These are phyloP conservation scores for Pythium brassicae DNA, from an alignment of 352 stramenopile species.

Conservation along the genomic window DNA sequence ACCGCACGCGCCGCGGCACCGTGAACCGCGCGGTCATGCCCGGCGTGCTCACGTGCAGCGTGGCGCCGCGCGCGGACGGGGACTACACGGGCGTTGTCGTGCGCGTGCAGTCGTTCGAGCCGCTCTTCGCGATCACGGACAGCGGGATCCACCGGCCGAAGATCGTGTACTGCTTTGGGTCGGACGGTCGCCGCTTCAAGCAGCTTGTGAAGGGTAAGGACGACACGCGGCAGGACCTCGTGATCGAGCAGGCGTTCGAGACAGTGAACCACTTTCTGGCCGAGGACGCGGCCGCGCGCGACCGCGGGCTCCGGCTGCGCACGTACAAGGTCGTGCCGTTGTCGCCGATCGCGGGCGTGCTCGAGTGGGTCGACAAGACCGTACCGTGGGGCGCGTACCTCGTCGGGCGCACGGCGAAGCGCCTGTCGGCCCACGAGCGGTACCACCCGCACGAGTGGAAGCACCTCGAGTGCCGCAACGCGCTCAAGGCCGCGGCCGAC, in stretches of 20 bases:
- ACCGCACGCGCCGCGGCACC: slow-evolving; percentile 30
- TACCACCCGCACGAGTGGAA: slow-evolving; percentile 96
- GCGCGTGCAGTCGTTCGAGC: slow-evolving; percentile 88
- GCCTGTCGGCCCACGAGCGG: slow-evolving; percentile 84
- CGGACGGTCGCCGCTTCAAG: slow-evolving; percentile 89
- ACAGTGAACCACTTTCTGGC: slow-evolving; percentile 87
- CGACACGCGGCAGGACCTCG: slow-evolving; percentile 83
- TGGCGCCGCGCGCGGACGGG: slow-evolving; percentile 63
- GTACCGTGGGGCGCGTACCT: slow-evolving; percentile 93
- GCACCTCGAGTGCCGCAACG: slow-evolving; percentile 66
- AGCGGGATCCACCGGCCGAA: slow-evolving; percentile 96
- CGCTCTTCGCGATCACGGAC: slow-evolving; percentile 91
- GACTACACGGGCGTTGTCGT: slow-evolving; percentile 83
- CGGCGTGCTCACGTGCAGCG: slow-evolving; percentile 68
- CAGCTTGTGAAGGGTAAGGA: slow-evolving; percentile 96
- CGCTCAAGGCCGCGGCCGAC: slow-evolving; percentile 71
- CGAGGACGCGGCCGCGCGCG: slow-evolving; percentile 52
- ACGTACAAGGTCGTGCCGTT: slow-evolving; percentile 96
- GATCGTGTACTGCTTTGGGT: slow-evolving; percentile 96
- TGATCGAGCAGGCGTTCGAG: slow-evolving; percentile 90
- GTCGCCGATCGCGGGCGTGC: slow-evolving; percentile 91
- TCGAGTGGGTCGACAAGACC: slow-evolving; percentile 99
- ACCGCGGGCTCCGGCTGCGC: slow-evolving; percentile 83
- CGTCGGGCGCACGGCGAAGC: slow-evolving; percentile 40
- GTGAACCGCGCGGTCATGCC: slow-evolving; percentile 56